Conservation (phyloP, 495 filamentous ascomycete species). For the Podospora pseudoanserina region DNA sequence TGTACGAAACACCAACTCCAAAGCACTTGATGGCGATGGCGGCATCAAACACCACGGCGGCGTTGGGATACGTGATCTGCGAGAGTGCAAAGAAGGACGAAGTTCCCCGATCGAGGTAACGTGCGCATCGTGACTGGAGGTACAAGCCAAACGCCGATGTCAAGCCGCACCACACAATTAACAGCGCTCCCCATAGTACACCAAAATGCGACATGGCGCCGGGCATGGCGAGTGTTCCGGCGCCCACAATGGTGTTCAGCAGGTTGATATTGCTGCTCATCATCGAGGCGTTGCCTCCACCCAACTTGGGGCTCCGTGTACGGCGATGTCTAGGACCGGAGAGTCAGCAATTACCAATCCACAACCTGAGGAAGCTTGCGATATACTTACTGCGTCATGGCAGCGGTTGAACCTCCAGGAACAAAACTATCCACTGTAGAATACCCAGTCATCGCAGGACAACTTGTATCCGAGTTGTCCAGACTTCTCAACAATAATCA, state of each 20-base stretch:
- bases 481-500: background rate
- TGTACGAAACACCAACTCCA: constrained; percentile 92
- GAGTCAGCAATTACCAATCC: background rate
- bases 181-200: constrained; percentile 72
- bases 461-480: background rate
- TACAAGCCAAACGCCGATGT: constrained; percentile 92
- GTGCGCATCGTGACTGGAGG: constrained; percentile 85
- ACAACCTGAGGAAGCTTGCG: background rate
- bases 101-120: constrained; percentile 81
- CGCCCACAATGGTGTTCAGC: constrained; percentile 93
- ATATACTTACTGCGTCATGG: constrained; percentile 41
- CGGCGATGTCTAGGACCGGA: constrained; percentile 29
- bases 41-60: constrained; percentile 89
- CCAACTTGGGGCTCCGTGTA: constrained; percentile 40
- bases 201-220: constrained; percentile 89
- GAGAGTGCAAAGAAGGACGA: constrained; percentile 87
- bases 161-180: constrained; percentile 86
- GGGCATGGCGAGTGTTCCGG: constrained; percentile 92
- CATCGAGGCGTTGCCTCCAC: constrained; percentile 77
- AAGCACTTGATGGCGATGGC: constrained; percentile 98
- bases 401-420: constrained; percentile 28
- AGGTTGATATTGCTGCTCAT: constrained; percentile 89
- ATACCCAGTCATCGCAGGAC: constrained; percentile 43
- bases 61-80: constrained; percentile 94
- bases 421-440: constrained; percentile 37